Percentiles rank a stretch among this genome's conserved stretches.
Evolutionary conservation across 139 green algal species (phyloP).

Genomic region (Auxenochlorella pyrenoidosa): DNA sequence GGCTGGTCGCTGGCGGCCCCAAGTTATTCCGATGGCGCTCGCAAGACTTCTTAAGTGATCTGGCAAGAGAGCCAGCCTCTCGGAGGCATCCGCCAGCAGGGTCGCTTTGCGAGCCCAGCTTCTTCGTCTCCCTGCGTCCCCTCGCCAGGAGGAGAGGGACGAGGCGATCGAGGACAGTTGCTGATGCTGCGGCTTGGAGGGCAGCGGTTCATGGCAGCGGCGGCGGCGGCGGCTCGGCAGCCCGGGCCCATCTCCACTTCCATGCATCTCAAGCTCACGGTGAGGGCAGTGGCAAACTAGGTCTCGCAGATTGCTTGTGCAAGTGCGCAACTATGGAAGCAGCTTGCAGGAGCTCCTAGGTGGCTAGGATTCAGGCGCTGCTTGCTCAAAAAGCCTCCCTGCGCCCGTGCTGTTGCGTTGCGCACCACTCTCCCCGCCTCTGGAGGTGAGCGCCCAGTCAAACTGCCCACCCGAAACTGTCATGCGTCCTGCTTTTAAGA

Average conservation of each 20-base stretch:
- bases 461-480: no score
- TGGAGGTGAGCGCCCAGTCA: no score
- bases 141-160: neutral
- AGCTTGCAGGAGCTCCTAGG: neutral
- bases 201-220: slow-evolving; percentile 18
- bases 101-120: no score
- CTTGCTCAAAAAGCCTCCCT: neutral
- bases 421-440: neutral
- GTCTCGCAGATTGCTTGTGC: neutral
- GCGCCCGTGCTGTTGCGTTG: neutral
- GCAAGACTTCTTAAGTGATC: no score
- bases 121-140: no score
- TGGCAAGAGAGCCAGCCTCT: no score
- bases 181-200: neutral
- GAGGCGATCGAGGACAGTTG: neutral
- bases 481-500: no score
- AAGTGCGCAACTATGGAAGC: no score
- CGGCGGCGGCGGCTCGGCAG: neutral
- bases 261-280: slow-evolving; percentile 24
- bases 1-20: no score
- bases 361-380: neutral
- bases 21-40: no score
- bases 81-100: no score
- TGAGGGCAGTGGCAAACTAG: neutral
- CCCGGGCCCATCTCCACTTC: slow-evolving; percentile 11